Conservation (phyloP, 345 rosid species). For the Heritiera littoralis region DNA sequence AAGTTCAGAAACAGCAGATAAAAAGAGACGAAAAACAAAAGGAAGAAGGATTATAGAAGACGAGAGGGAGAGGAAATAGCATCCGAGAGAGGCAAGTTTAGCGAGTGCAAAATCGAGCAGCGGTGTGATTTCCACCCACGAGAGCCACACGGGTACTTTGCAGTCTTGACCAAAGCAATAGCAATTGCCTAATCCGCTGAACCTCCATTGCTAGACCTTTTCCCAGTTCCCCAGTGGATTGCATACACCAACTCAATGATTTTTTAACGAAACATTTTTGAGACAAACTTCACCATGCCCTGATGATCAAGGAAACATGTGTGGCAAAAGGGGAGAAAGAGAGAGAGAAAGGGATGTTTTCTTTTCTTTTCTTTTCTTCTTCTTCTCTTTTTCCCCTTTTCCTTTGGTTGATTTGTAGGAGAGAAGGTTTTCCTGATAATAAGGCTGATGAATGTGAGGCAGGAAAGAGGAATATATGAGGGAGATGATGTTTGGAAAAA, state of each 20-base stretch:
- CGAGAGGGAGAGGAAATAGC: conserved; percentile 21
- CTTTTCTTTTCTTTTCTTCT: neutral
- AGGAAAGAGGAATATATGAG: neutral
- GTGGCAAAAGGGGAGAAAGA: conserved; percentile 13
- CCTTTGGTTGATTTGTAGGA: neutral
- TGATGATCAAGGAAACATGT: conserved; percentile 3
- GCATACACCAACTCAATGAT: neutral
- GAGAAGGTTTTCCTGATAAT: neutral
- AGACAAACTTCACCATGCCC: neutral
- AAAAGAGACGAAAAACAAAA: neutral
- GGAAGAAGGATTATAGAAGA: neutral
- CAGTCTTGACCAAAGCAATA: conserved; percentile 50
- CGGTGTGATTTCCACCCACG: conserved; percentile 90
- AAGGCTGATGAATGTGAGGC: neutral
- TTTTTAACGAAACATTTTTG: conserved; percentile 14
- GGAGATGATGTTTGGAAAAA: neutral
- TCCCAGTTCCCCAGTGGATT: neutral
- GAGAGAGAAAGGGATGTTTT: neutral
- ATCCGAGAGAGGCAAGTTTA: conserved; percentile 30
- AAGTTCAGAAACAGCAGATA: neutral
- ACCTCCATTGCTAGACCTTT: conserved; percentile 53
- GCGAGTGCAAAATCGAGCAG: conserved; percentile 86
- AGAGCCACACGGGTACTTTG: conserved; percentile 58
- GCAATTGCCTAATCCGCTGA: conserved; percentile 53
- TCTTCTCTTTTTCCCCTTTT: neutral